A percentile compares a stretch with the other conserved stretches of the same genome.
Evolutionary conservation across 805 yeast species (phyloP).

Genomic region (Pachysolen tannophilus): DNA sequence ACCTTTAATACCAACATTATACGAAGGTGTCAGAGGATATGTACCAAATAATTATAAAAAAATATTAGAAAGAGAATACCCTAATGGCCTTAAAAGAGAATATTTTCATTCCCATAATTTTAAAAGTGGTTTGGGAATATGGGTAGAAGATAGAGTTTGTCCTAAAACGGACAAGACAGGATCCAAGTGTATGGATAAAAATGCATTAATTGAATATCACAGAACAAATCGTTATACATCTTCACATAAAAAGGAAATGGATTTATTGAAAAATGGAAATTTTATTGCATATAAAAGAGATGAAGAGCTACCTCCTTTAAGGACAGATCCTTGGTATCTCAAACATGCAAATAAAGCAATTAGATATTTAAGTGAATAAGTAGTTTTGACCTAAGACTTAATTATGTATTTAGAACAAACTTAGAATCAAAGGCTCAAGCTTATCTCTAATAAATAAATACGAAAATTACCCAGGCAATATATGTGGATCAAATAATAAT

Average conservation of each 20-base stretch:
- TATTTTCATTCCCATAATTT: constrained; percentile 34
- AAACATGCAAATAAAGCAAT: constrained; percentile 6
- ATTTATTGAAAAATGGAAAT: constrained; percentile 11
- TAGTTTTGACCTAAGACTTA: no score
- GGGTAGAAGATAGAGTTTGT: constrained; percentile 35
- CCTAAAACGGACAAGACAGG: constrained; percentile 18
- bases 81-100: constrained; percentile 25
- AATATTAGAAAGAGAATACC: constrained; percentile 43
- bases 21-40: constrained; percentile 49
- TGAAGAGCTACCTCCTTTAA: constrained; percentile 10
- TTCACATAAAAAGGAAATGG: constrained; percentile 20
- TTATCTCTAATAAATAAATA: no score
- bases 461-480: no score
- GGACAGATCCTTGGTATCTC: constrained; percentile 13
- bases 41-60: constrained; percentile 38
- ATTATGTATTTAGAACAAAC: no score
- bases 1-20: constrained; percentile 39
- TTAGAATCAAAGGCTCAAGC: no score
- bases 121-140: constrained; percentile 43
- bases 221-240: constrained; percentile 22
- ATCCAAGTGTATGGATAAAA: constrained; percentile 22
- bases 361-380: no score
- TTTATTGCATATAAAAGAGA: constrained; percentile 4
- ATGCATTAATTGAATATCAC: constrained; percentile 21
- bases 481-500: no score